Base-by-base conservation (phyloP, 805 yeast genomes). In the Suhomyces prunicola region DNA sequence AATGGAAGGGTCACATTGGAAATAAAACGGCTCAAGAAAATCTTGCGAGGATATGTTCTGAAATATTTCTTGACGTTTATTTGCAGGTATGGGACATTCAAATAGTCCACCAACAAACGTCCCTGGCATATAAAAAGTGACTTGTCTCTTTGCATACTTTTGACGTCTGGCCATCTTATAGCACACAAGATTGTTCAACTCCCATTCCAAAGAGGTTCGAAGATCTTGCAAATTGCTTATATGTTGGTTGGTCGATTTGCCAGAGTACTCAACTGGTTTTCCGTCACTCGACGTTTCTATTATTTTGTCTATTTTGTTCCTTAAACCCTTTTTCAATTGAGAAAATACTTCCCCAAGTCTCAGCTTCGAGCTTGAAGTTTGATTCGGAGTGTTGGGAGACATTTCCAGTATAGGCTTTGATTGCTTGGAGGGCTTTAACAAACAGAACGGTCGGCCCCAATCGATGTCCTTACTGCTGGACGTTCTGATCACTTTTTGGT, bases 61-160 rank as follows among this genome's bases (percentile, higher is more conserved):
- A 64, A 60, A 48, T 59, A 67, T 27, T 48, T 54, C 44, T 19
- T 35, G 45, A 51, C 71, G 74, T 5, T 57, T 57, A 1, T 61
- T 66, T 17, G 60, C 53, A 2, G 75, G 60, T 1, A 78, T 53
- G 10, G 75, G 67, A 59, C 88, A 83, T 51, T 76, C 75, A 64
- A 77, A 87, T 2, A 87, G 58, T 0, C 84, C 90, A 5, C 92
- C 93, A 2, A 87, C 80, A 68, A 81, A 80, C 0, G 83, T 77
- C 17, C 76, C 70, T 0, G 90, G 89, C 13, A 81, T 68, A 60
- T 74, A 84, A 6, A 83, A 61, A 1, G 79, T 73, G 9, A 76
- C 48, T 27, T 74, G 66, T 48, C 83, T 69, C 10, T 63, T 64
- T 0, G 82, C 80, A 59, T 80, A 85, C 57, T 79, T 76, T 56